Conservation (phyloP, 306 rosid species). For the Dalbergia oliveri region DNA sequence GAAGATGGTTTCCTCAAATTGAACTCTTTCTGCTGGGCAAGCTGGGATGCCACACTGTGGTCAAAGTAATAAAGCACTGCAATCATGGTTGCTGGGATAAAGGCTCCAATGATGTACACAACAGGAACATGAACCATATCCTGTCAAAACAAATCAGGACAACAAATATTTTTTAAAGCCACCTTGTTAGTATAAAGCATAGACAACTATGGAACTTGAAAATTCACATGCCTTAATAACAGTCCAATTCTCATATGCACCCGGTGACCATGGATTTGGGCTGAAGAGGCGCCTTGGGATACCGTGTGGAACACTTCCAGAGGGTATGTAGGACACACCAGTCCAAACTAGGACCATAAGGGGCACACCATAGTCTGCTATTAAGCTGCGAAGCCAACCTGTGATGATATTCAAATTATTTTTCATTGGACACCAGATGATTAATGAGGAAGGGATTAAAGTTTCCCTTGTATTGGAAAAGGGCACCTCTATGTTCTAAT, state of each 20-base stretch:
- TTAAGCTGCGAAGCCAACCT: conserved; percentile 89
- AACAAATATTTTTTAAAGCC: background rate
- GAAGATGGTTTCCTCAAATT: conserved; percentile 95
- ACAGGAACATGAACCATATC: conserved; percentile 92
- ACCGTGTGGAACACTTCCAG: conserved; percentile 76
- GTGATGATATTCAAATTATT: conserved; percentile 20
- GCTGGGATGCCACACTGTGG: conserved; percentile 98
- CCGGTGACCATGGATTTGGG: conserved; percentile 99
- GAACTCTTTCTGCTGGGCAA: conserved; percentile 95
- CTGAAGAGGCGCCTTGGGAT: conserved; percentile 94
- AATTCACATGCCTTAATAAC: conserved; percentile 77
- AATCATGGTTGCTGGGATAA: conserved; percentile 97
- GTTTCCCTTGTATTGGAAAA: background rate
- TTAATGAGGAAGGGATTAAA: background rate
- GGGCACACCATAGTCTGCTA: conserved; percentile 98
- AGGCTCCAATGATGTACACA: conserved; percentile 87
- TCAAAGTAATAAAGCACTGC: conserved; percentile 98
- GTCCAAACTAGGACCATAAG: conserved; percentile 98
- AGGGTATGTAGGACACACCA: conserved; percentile 85
- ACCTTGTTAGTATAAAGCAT: conserved; percentile 17
- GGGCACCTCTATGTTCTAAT: background rate
- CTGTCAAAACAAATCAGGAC: conserved; percentile 47
- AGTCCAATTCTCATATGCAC: conserved; percentile 98
- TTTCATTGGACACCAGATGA: background rate
- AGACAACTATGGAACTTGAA: conserved; percentile 10